A percentile compares a stretch with the other conserved stretches of the same genome.
Evolutionary conservation across 1,284 basidiomycete genomes (phyloP).

Genomic region (Volvariella volvacea): DNA sequence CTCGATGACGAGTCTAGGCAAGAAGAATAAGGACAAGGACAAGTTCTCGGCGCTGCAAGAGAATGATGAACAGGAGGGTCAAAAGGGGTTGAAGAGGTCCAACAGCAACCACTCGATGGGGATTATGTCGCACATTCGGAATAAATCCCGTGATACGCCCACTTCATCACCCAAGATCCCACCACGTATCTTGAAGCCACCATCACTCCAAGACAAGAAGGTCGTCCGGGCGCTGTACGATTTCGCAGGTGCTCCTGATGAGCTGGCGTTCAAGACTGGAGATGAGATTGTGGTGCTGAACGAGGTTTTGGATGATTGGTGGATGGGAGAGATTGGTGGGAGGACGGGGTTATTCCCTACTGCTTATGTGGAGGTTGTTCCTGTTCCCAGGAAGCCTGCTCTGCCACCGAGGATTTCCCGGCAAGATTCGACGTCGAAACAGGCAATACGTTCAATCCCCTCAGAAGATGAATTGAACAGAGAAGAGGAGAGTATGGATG

Average conservation of each 20-base stretch:
- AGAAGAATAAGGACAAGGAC: constrained; percentile 60
- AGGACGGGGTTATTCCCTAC: constrained; percentile 73
- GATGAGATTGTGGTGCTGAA: constrained; percentile 68
- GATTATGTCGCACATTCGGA: constrained; percentile 26
- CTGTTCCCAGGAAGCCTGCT: constrained; percentile 11
- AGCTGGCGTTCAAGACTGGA: constrained; percentile 66
- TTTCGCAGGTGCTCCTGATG: constrained; percentile 67
- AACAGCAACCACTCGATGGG: constrained; percentile 23
- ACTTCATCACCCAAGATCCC: constrained; percentile 33
- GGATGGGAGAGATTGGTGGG: constrained; percentile 70
- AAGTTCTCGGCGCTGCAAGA: constrained; percentile 52
- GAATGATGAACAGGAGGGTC: constrained; percentile 27
- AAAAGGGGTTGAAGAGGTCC: constrained; percentile 18
- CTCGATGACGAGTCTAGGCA: constrained; percentile 49
- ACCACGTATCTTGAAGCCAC: constrained; percentile 39
- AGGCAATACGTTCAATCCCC: not conserved
- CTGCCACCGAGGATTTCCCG: constrained; percentile 14
- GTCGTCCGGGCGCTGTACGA: constrained; percentile 67
- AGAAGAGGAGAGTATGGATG: constrained; percentile 8
- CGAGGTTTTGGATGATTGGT: constrained; percentile 81
- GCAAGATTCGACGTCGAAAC: constrained; percentile 5
- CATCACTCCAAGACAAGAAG: constrained; percentile 43
- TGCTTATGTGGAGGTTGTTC: constrained; percentile 57
- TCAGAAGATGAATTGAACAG: not conserved
- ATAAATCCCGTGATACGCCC: constrained; percentile 28